A percentile compares a stretch with the other conserved stretches of the same genome.
These are phyloP conservation scores for Ceratocystis papillata DNA, from an alignment of 2,329 filamentous ascomycete species.

Conservation along the genomic window DNA sequence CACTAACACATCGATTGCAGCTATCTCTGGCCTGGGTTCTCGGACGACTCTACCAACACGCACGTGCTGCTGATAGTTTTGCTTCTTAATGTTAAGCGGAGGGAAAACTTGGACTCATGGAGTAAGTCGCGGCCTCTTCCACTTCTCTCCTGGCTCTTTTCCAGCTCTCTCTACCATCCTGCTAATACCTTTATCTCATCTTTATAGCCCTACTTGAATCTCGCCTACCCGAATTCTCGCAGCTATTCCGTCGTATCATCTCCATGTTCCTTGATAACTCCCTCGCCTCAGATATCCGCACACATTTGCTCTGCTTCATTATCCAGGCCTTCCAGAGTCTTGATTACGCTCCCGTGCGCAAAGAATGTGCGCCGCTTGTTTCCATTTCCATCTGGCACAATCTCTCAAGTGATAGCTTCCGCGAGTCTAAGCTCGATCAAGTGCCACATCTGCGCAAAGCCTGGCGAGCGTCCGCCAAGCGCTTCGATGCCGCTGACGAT, in stretches of 20 bases:
- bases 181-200: conserved; percentile 17
- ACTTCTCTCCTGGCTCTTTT: not conserved
- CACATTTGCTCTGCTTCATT: conserved; percentile 78
- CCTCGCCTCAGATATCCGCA: conserved; percentile 55
- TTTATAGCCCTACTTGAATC: conserved; percentile 59
- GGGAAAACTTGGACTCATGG: conserved; percentile 83
- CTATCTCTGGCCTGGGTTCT: conserved; percentile 91
- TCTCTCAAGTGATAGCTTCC: conserved; percentile 62
- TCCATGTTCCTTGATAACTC: conserved; percentile 71
- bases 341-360: conserved; percentile 77
- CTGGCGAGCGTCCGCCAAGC: conserved; percentile 77
- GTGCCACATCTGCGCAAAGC: conserved; percentile 69
- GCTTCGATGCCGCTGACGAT: conserved; percentile 79
- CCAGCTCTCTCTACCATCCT: not conserved
- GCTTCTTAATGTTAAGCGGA: conserved; percentile 76
- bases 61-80: conserved; percentile 80
- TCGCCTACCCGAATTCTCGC: conserved; percentile 71
- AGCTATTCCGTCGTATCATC: conserved; percentile 76
- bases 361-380: conserved; percentile 91
- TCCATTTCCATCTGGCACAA: conserved; percentile 96
- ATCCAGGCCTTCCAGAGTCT: conserved; percentile 89
- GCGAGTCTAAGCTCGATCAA: conserved; percentile 63
- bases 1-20: conserved; percentile 35
- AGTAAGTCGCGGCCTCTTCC: conserved; percentile 38
- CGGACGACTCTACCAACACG: conserved; percentile 77